Base-by-base conservation (phyloP, 1,284 basidiomycete species). In the Naganishia liquefaciens region DNA sequence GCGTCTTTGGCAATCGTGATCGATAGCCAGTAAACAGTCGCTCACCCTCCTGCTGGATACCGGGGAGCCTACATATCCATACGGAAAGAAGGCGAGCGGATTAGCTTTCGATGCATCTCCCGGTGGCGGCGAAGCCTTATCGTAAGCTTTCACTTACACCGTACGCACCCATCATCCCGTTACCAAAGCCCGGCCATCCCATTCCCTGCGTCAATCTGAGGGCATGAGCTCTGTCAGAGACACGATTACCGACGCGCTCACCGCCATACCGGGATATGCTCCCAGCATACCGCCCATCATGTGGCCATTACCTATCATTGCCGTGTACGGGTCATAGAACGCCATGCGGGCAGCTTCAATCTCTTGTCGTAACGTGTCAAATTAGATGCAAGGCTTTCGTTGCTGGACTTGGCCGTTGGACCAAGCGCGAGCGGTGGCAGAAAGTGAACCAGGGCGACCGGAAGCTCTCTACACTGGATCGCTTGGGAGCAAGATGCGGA, bases 31-130 rank as follows among this genome's bases (percentile, higher is more conserved):
- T n/a, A 27, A 27, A 10, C 27, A n/a, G n/a, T 27, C 23, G 47
- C 64, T 52, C 21, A 65, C 64, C 64, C 64, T 60, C 64, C 64
- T 47, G 64, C 64, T 13, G 64, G 64, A 65, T 65, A 65, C 19
- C 64, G 33, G 47, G 64, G 64, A 15, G 64, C 42, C 64, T 65
- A 37, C 3, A 23, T n/a, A 25, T 40, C 15, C 43, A 37, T 11
- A 53, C 15, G 47, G 11, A 6, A 7, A 5, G 5, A 6, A 25
- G 0, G 43, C 3, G 27, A 53, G 3, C n/a, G 23, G 27, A 37
- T 30, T 39, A 15, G n/a, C 17, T 30, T 30, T 5, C 15, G 28
- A 37, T 53, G 6, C 33, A 37, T 7, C 33, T 7, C 33, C 3
- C 33, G 11, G 49, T 10, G 4, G 5, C 11, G 17, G 27, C 15